phyloP scores from a whole-genome alignment of 2,329 filamentous ascomycete genomes.

The Botrytis elliptica region DNA sequence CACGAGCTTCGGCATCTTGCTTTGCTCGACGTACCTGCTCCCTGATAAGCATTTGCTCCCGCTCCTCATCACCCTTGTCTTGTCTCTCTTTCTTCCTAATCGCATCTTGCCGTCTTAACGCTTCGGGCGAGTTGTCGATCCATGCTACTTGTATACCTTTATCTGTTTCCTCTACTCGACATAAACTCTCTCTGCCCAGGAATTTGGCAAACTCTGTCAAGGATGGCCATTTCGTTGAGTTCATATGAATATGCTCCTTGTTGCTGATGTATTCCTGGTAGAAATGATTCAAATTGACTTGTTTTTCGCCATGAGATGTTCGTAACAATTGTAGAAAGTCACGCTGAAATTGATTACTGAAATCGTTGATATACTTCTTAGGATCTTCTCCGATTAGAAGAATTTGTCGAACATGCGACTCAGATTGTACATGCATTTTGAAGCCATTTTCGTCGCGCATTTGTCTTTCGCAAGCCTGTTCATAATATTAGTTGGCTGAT shows the following conservation, averaged over 20 bases:
- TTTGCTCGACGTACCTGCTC: slow-evolving; percentile 80
- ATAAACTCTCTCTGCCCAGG: slow-evolving; percentile 82
- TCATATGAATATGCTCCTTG: slow-evolving; percentile 90
- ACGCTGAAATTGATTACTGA: slow-evolving; percentile 73
- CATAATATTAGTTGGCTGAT: slow-evolving; percentile 20
- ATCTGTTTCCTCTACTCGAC: slow-evolving; percentile 83
- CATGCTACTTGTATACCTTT: slow-evolving; percentile 85
- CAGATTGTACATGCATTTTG: slow-evolving; percentile 87
- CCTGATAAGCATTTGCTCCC: slow-evolving; percentile 77
- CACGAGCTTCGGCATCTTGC: slow-evolving; percentile 52
- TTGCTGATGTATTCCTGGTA: slow-evolving; percentile 92
- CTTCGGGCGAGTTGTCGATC: slow-evolving; percentile 89
- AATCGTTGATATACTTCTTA: slow-evolving; percentile 79
- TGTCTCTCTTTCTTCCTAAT: slow-evolving; percentile 79
- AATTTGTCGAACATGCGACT: slow-evolving; percentile 89
- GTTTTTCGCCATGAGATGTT: slow-evolving; percentile 88
- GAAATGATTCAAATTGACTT: slow-evolving; percentile 84
- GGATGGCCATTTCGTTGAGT: slow-evolving; percentile 83
- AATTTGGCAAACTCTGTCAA: slow-evolving; percentile 89
- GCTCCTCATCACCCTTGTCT: slow-evolving; percentile 86
- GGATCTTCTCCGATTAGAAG: slow-evolving; percentile 83
- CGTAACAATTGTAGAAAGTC: slow-evolving; percentile 76
- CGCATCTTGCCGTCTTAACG: slow-evolving; percentile 75
- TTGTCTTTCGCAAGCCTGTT: slow-evolving; percentile 71
- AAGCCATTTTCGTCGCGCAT: slow-evolving; percentile 86